Conservation (phyloP, 176 grass and related monocot genomes). For the Juncus effusus region DNA sequence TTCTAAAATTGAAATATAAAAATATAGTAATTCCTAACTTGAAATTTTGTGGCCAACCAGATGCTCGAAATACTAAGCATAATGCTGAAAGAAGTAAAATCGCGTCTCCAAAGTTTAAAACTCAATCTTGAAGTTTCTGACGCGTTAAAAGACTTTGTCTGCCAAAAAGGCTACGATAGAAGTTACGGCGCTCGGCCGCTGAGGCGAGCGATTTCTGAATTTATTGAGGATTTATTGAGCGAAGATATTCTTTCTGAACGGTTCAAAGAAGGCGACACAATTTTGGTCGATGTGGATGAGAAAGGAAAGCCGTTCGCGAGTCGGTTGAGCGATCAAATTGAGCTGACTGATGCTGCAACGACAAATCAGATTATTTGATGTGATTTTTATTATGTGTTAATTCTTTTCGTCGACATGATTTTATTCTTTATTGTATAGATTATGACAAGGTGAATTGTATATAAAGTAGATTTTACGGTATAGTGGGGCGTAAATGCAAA, state of each 20-base stretch:
- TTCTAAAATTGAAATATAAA: no score
- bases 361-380: no score
- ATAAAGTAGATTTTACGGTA: no score
- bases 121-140: slow-evolving; percentile 71
- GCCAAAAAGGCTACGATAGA: slow-evolving; percentile 70
- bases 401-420: no score
- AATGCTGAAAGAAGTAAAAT: slow-evolving; percentile 84
- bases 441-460: no score
- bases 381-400: no score
- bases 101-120: slow-evolving; percentile 52
- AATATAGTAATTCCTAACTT: not conserved
- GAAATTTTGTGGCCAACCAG: slow-evolving; percentile 35
- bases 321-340: no score
- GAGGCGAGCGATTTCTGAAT: slow-evolving; percentile 69
- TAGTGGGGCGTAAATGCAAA: no score
- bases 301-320: slow-evolving; percentile 47
- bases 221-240: slow-evolving; percentile 79
- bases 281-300: slow-evolving; percentile 60
- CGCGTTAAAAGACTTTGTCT: slow-evolving; percentile 65
- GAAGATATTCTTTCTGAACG: slow-evolving; percentile 77
- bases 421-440: no score
- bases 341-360: no score
- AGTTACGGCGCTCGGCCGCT: slow-evolving; percentile 72
- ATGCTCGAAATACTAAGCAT: slow-evolving; percentile 85
- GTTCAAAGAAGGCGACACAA: slow-evolving; percentile 61